These are phyloP conservation scores for Psilocybe sp. DNA, from an alignment of 768 basidiomycete genomes.

Conservation along the genomic window DNA sequence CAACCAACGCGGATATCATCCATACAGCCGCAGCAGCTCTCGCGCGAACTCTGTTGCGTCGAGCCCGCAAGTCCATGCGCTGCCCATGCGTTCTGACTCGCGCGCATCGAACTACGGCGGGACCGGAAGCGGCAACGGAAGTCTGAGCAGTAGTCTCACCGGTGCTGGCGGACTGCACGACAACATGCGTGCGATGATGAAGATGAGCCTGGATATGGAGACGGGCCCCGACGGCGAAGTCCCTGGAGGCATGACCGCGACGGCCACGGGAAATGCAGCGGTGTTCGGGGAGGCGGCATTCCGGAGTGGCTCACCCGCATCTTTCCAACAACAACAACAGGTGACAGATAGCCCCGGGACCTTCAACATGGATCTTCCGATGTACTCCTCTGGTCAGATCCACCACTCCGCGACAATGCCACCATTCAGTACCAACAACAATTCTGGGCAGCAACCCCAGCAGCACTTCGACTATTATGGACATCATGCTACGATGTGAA, in stretches of 20 bases:
- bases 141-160: too few species aligned
- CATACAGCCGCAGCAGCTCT: constrained; percentile 45
- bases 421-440: too few species aligned
- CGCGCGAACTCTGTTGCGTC: constrained; percentile 41
- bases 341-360: constrained; percentile 35
- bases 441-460: too few species aligned
- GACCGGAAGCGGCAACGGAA: not conserved
- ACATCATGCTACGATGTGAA: too few species aligned
- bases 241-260: constrained; percentile 6
- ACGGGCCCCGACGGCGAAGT: not conserved
- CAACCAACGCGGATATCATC: constrained; percentile 47
- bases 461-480: too few species aligned
- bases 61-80: constrained; percentile 40
- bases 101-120: constrained; percentile 36
- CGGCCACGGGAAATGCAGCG: constrained; percentile 6
- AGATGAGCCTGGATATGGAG: constrained; percentile 14
- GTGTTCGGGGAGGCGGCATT: constrained; percentile 30
- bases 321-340: constrained; percentile 25
- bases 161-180: constrained; percentile 32
- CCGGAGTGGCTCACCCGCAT: constrained; percentile 39
- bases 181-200: constrained; percentile 49
- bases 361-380: constrained; percentile 35
- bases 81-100: constrained; percentile 37
- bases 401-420: too few species aligned
- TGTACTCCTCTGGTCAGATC: constrained; percentile 14